Percentiles rank a stretch among this genome's conserved stretches.
Conservation (phyloP, 1,284 basidiomycete species). For the Malassezia brasiliensis region DNA sequence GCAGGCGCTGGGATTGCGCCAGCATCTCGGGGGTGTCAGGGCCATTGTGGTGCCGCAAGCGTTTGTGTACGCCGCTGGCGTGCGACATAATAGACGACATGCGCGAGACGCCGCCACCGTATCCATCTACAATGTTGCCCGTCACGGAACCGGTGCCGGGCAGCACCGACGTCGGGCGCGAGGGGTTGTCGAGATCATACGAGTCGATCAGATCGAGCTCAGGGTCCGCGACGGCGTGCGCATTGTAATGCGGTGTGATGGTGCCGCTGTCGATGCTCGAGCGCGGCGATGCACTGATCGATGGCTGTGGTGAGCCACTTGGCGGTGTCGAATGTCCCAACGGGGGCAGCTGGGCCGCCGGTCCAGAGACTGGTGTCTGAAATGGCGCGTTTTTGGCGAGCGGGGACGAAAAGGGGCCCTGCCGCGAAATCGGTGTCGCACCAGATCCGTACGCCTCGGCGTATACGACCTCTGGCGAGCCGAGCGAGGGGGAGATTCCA, state of each 20-base stretch:
- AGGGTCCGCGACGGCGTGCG: not conserved
- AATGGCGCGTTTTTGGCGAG: not conserved
- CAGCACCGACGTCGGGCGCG: not conserved
- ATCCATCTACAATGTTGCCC: slow-evolving; percentile 8
- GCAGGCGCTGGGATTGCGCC: not conserved
- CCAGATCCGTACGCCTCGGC: not conserved
- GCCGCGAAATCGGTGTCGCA: not conserved
- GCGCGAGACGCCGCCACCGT: not conserved
- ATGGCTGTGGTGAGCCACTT: not conserved
- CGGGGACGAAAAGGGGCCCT: not conserved
- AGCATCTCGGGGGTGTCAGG: not conserved
- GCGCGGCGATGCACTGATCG: not conserved
- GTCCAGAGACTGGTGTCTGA: not conserved
- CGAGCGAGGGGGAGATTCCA: not conserved
- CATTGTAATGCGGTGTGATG: not conserved
- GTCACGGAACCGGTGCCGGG: not conserved
- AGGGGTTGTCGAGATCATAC: not conserved
- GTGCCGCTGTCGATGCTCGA: not conserved
- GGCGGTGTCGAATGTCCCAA: not conserved
- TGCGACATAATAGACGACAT: not conserved
- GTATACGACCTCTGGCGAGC: not conserved
- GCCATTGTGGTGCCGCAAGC: not conserved
- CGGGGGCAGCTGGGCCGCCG: not conserved
- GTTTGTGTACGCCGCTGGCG: not conserved
- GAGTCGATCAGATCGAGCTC: slow-evolving; percentile 4